phyloP scores from a whole-genome alignment of 2,329 filamentous ascomycete genomes.

The Trichoderma cornu-damae region DNA sequence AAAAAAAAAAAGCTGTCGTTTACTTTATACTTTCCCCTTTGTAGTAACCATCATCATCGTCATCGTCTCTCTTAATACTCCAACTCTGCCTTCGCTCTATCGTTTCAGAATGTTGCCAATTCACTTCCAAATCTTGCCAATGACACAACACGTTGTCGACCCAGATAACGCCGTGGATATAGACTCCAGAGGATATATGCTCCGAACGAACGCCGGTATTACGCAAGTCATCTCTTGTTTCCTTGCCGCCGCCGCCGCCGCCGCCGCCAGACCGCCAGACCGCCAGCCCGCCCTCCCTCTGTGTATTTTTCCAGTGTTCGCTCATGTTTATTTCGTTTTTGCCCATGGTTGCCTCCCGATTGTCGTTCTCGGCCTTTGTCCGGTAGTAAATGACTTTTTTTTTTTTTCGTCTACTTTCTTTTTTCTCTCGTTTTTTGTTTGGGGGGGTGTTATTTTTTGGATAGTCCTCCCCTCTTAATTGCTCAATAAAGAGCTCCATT shows the following conservation, averaged over 20 bases:
- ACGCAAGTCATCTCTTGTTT: constrained; percentile 8
- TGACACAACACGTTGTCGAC: constrained; percentile 18
- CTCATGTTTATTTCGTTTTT: not conserved
- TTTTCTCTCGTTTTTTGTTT: no score
- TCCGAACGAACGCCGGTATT: constrained; percentile 20
- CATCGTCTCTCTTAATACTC: not conserved
- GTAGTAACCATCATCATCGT: not conserved
- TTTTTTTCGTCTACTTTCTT: no score
- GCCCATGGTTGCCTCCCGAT: not conserved
- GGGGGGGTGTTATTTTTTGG: no score
- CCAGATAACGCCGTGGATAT: constrained; percentile 20
- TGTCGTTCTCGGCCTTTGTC: not conserved
- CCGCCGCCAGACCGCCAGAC: no score
- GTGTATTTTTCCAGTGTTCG: constrained; percentile 4
- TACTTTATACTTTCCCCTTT: not conserved
- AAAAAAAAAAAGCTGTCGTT: constrained; percentile 6
- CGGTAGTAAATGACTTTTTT: not conserved
- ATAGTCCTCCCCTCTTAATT: not conserved
- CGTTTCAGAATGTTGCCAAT: not conserved
- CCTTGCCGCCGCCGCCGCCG: constrained; percentile 8
- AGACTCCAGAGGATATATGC: constrained; percentile 19
- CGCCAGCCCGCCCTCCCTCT: not conserved
- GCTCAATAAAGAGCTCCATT: constrained; percentile 42
- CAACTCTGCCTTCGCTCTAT: constrained; percentile 8
- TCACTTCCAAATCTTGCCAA: constrained; percentile 1